These are phyloP conservation scores for Quercus agrifolia DNA, from an alignment of 306 rosid species.

Conservation along the genomic window DNA sequence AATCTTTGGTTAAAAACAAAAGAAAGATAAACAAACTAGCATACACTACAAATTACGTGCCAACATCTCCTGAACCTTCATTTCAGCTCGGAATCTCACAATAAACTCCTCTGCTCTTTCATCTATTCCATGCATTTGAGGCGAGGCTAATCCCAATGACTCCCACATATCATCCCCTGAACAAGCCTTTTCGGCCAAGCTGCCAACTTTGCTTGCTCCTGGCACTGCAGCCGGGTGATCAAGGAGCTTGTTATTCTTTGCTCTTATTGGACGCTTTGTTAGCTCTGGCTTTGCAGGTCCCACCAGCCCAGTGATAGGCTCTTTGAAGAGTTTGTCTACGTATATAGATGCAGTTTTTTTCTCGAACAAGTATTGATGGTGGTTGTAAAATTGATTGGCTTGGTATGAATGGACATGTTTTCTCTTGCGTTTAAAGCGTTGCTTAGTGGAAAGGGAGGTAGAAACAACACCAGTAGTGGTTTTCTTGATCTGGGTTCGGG, in stretches of 20 bases:
- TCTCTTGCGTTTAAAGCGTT: conserved; percentile 24
- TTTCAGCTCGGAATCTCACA: conserved; percentile 44
- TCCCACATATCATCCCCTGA: conserved; percentile 63
- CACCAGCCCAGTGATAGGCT: conserved; percentile 26
- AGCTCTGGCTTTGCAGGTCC: conserved; percentile 16
- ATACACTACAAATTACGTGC: conserved; percentile 23
- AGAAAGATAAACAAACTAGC: neutral
- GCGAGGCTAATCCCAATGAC: conserved; percentile 56
- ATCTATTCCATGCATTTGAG: conserved; percentile 57
- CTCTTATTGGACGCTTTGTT: neutral
- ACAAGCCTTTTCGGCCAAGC: neutral
- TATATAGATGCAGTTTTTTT: conserved; percentile 42
- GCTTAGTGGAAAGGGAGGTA: conserved; percentile 18
- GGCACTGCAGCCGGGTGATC: neutral
- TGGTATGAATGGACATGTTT: neutral
- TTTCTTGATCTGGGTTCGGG: conserved; percentile 19
- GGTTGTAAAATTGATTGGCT: neutral
- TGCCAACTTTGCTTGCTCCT: conserved; percentile 21
- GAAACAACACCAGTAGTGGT: neutral
- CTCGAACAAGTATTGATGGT: neutral
- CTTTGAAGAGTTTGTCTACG: conserved; percentile 60
- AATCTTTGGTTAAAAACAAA: neutral
- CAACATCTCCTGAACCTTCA: conserved; percentile 51
- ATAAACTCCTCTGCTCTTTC: conserved; percentile 73
- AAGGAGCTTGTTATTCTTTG: neutral